Base-by-base conservation (phyloP, 441 rosid genomes). In the Eugenia klotzschiana region DNA sequence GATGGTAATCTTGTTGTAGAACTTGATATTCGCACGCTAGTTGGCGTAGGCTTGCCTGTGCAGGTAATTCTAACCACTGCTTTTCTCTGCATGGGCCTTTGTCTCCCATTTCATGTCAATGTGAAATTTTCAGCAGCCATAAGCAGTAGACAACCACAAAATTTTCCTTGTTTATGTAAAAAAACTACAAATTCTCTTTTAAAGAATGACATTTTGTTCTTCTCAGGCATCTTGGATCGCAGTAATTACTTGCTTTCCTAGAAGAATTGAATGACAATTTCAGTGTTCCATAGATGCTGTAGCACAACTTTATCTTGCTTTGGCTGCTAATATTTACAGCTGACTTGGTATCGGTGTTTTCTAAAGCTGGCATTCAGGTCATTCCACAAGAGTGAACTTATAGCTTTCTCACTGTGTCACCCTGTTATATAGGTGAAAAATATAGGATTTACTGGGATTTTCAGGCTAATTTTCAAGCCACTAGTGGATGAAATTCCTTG, bases 391-490 rank as follows among this genome's bases (percentile, higher is more conserved):
- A 20, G 77, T 37, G 73, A 37, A 69, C 77, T 69, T 37, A 37
- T 3, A 5, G 25, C 25, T 9, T 69, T 69, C 77, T 69, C 40
- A 69, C 25, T 69, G 46, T 33, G 41, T 69, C 77, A 37, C 46
- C 46, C 77, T 69, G 46, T 79, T 85, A 41, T 81, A 41, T 57
- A 95, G 98, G 97, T 95, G 83, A 97, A 94, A 90, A 86, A 97
- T 87, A 89, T 95, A 82, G 98, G 94, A 86, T 94, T 97, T 89
- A 93, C 98, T 8, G 98, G 99, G 85, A 92, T 94, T 86, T 95
- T 97, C 89, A 93, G 98, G 94, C 86, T 95, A 91, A 94, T 95
- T 79, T 95, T 97, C 87, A 94, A 91, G 85, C 99, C 98, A 15
- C 91, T 94, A 51, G 96, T 91, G 80, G 89, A 89, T 82, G 95